A percentile compares a stretch with the other conserved stretches of the same genome.
Evolutionary conservation across 2,329 filamentous ascomycete species (phyloP).

Genomic region (Didymellaceae sp.): DNA sequence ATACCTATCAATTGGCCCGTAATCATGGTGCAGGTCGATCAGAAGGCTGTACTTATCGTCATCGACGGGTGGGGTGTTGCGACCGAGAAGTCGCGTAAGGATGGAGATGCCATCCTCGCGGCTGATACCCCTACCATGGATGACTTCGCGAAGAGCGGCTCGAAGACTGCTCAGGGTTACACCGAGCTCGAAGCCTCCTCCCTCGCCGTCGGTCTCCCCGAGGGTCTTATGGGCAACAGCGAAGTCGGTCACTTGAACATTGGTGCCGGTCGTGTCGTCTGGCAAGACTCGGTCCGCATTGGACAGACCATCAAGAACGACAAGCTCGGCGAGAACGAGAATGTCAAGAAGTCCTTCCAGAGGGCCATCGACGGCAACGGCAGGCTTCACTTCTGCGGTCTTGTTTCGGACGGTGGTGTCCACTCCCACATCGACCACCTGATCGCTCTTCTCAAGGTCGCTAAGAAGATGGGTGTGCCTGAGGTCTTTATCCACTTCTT

Average conservation of each 20-base stretch:
- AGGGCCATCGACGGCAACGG: conserved; percentile 87
- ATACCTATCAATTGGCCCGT: conserved; percentile 25
- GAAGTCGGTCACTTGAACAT: conserved; percentile 99
- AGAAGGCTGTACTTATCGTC: conserved; percentile 81
- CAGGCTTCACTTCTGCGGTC: conserved; percentile 86
- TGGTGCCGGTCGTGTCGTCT: conserved; percentile 94
- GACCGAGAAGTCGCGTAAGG: conserved; percentile 76
- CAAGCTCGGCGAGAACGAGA: conserved; percentile 76
- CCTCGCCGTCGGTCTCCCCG: conserved; percentile 90
- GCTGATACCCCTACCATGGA: conserved; percentile 97
- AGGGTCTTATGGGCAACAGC: conserved; percentile 98
- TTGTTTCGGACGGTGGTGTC: conserved; percentile 94
- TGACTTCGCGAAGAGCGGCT: conserved; percentile 70
- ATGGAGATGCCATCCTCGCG: conserved; percentile 94
- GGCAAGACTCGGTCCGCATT: conserved; percentile 95
- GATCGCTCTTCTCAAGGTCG: conserved; percentile 83
- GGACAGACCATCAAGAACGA: conserved; percentile 89
- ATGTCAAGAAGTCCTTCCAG: conserved; percentile 79
- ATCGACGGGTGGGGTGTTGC: conserved; percentile 99
- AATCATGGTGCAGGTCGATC: conserved; percentile 70
- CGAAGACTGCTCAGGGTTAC: conserved; percentile 81
- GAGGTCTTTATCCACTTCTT: conserved; percentile 99
- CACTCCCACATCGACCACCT: conserved; percentile 96
- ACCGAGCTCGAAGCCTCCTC: conserved; percentile 95
- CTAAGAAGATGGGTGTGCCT: conserved; percentile 85